Conservation (phyloP, 805 yeast species). For the Debaryomyces tyrocola region DNA sequence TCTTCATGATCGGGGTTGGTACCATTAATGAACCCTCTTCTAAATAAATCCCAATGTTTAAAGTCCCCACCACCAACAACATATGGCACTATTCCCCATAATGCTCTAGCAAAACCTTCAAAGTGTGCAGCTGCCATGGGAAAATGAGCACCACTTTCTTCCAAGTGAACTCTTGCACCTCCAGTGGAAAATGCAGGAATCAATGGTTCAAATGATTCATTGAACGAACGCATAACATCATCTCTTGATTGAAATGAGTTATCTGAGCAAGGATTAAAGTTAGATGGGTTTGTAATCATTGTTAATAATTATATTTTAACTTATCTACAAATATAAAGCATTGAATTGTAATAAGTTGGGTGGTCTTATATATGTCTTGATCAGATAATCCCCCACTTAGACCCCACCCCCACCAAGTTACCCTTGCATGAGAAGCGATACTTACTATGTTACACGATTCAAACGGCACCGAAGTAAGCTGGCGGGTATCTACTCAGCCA, state of each 20-base stretch:
- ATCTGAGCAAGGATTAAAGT: conserved; percentile 2
- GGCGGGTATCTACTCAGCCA: too few species aligned
- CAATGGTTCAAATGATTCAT: conserved; percentile 9
- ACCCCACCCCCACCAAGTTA: too few species aligned
- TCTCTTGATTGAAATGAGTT: conserved; percentile 5
- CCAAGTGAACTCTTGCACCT: conserved; percentile 15
- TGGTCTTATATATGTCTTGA: too few species aligned
- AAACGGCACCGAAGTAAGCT: too few species aligned
- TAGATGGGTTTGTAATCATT: neutral
- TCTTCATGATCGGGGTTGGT: conserved; percentile 23
- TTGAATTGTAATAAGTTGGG: too few species aligned
- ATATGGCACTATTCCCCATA: conserved; percentile 30
- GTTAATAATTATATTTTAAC: too few species aligned
- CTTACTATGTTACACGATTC: too few species aligned
- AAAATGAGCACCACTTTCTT: conserved; percentile 21
- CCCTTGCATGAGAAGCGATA: too few species aligned
- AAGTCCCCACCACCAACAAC: conserved; percentile 17
- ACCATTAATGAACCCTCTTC: conserved; percentile 23
- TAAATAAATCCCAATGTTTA: conserved; percentile 20
- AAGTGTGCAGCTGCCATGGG: conserved; percentile 19
- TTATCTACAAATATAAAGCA: too few species aligned
- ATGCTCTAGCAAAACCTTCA: conserved; percentile 27
- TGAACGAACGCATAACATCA: conserved; percentile 7
- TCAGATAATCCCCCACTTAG: too few species aligned
- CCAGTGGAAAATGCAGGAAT: conserved; percentile 8